Conservation (phyloP, 768 basidiomycete species). For the Boletus sensibilis region DNA sequence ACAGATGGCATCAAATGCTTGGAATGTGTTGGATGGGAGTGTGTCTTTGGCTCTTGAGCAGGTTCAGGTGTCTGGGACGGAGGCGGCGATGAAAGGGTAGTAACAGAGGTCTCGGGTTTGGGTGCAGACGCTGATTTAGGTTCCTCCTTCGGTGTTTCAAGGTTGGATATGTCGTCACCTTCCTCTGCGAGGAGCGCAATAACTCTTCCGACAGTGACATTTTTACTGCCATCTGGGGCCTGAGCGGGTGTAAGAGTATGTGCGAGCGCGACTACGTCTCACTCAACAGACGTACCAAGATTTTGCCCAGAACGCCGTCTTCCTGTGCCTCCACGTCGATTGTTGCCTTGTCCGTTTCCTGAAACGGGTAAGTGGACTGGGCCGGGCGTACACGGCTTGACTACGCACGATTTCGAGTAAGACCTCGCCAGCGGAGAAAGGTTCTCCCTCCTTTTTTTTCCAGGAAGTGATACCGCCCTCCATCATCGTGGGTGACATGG, state of each 20-base stretch:
- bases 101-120: conserved; percentile 24
- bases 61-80: conserved; percentile 21
- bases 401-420: conserved; percentile 81
- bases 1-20: conserved; percentile 91
- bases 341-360: conserved; percentile 95
- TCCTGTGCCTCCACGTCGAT: conserved; percentile 99
- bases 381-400: background rate
- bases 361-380: conserved; percentile 11
- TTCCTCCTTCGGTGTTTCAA: conserved; percentile 58
- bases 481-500: conserved; percentile 97
- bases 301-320: conserved; percentile 92
- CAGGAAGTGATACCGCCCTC: conserved; percentile 90
- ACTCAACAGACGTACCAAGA: conserved; percentile 58
- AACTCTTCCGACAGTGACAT: conserved; percentile 80
- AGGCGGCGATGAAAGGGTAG: conserved; percentile 17
- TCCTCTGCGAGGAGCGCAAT: conserved; percentile 95
- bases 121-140: conserved; percentile 12
- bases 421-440: conserved; percentile 79
- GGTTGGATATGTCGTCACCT: conserved; percentile 90
- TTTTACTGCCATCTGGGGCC: conserved; percentile 77
- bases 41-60: conserved; percentile 35
- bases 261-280: background rate
- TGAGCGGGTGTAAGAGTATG: conserved; percentile 29
- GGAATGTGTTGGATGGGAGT: conserved; percentile 44
- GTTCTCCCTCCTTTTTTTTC: conserved; percentile 86